These are phyloP conservation scores for Verticillium nonalfalfae DNA, from an alignment of 2,329 filamentous ascomycete genomes.

Conservation along the genomic window DNA sequence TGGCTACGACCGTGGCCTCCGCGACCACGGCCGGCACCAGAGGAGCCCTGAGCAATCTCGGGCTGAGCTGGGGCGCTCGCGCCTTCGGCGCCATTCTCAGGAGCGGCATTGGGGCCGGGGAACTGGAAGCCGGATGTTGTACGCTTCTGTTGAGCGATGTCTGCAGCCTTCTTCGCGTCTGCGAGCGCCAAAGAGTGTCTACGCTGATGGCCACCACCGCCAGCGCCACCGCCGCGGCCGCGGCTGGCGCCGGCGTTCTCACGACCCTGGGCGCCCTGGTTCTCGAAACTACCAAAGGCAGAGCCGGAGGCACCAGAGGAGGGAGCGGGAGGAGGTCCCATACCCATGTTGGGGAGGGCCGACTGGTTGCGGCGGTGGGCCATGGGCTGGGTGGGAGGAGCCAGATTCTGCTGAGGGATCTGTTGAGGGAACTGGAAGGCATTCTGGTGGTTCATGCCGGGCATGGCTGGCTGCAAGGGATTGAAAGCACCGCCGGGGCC, in stretches of 20 bases:
- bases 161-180: slow-evolving; percentile 95
- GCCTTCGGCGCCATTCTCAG: slow-evolving; percentile 51
- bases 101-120: slow-evolving; percentile 65
- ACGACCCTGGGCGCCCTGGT: slow-evolving; percentile 49
- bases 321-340: slow-evolving; percentile 84
- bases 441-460: slow-evolving; percentile 70
- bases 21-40: slow-evolving; percentile 43
- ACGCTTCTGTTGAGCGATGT: slow-evolving; percentile 92
- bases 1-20: slow-evolving; percentile 72
- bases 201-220: slow-evolving; percentile 77
- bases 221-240: slow-evolving; percentile 63
- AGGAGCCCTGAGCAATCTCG: slow-evolving; percentile 31
- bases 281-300: slow-evolving; percentile 73
- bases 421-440: slow-evolving; percentile 86
- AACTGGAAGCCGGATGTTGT: slow-evolving; percentile 95
- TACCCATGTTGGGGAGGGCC: slow-evolving; percentile 84
- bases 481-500: slow-evolving; percentile 66
- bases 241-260: slow-evolving; percentile 64
- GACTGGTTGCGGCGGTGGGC: slow-evolving; percentile 98
- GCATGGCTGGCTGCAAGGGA: slow-evolving; percentile 73
- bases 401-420: slow-evolving; percentile 69
- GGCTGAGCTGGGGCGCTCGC: slow-evolving; percentile 18
- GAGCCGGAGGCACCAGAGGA: slow-evolving; percentile 83
- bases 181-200: slow-evolving; percentile 91
- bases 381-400: slow-evolving; percentile 68